These are phyloP conservation scores for Alternaria postmessia DNA, from an alignment of 2,329 filamentous ascomycete genomes.

Conservation along the genomic window DNA sequence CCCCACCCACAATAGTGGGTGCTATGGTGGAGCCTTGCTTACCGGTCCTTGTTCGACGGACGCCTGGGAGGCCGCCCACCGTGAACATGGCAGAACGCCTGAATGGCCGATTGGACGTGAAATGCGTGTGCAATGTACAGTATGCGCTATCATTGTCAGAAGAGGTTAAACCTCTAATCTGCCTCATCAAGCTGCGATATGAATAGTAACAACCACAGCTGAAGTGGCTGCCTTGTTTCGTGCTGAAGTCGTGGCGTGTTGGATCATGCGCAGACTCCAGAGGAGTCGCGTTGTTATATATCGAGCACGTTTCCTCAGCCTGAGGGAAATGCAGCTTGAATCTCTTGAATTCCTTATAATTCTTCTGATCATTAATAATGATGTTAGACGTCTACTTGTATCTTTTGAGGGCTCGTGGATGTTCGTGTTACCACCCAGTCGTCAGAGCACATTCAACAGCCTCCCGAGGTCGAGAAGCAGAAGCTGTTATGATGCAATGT, in stretches of 20 bases:
- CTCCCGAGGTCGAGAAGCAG: neutral
- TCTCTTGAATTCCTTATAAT: neutral
- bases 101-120: neutral
- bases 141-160: slow-evolving; percentile 6
- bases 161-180: slow-evolving; percentile 36
- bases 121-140: neutral
- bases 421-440: neutral
- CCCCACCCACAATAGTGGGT: neutral
- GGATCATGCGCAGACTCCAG: slow-evolving; percentile 14
- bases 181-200: slow-evolving; percentile 11
- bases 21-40: neutral
- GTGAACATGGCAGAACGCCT: neutral
- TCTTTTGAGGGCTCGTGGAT: neutral
- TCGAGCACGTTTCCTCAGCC: slow-evolving; percentile 6
- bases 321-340: neutral
- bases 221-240: slow-evolving; percentile 32
- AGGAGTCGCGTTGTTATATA: slow-evolving; percentile 20
- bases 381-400: neutral
- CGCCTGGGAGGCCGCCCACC: slow-evolving; percentile 17
- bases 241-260: slow-evolving; percentile 17
- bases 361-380: neutral
- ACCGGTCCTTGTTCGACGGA: neutral
- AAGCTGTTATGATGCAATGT: neutral
- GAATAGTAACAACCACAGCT: slow-evolving; percentile 22
- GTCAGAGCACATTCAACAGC: neutral